These are phyloP conservation scores for Colletotrichum sp. DNA, from an alignment of 2,329 filamentous ascomycete genomes.

Conservation along the genomic window DNA sequence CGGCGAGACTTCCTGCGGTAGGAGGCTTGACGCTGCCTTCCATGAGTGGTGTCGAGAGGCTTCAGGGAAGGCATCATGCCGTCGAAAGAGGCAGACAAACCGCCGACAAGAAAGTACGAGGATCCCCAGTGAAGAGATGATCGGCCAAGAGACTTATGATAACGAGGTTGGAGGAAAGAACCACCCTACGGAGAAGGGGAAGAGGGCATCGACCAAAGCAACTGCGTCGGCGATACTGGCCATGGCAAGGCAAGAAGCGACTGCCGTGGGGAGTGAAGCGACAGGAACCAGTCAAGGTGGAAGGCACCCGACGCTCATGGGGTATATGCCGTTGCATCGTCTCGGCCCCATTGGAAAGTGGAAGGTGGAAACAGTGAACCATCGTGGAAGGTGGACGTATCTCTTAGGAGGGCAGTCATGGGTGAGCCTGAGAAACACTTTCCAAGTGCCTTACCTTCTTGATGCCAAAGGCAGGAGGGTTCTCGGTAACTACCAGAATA, in stretches of 20 bases:
- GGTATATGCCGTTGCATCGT: background rate
- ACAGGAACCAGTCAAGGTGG: background rate
- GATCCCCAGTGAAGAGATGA: background rate
- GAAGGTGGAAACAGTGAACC: background rate
- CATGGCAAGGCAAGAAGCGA: background rate
- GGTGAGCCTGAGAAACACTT: background rate
- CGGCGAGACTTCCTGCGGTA: background rate
- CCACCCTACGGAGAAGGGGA: background rate
- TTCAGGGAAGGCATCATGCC: background rate
- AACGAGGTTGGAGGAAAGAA: background rate
- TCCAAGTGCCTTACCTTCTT: background rate
- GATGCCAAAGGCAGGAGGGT: background rate
- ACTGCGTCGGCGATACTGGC: background rate
- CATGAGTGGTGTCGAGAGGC: background rate
- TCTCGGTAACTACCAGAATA: background rate
- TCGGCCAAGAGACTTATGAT: background rate
- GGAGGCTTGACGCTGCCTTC: background rate
- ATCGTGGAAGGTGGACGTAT: background rate
- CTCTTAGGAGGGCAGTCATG: background rate
- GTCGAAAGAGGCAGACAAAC: background rate
- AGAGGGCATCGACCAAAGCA: background rate
- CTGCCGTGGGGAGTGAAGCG: background rate
- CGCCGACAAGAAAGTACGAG: background rate
- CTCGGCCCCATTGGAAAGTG: background rate
- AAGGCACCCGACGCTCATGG: background rate